Evolutionary conservation across 2,329 filamentous ascomycete genomes (phyloP).

Genomic region (Plenodomus lindquistii): DNA sequence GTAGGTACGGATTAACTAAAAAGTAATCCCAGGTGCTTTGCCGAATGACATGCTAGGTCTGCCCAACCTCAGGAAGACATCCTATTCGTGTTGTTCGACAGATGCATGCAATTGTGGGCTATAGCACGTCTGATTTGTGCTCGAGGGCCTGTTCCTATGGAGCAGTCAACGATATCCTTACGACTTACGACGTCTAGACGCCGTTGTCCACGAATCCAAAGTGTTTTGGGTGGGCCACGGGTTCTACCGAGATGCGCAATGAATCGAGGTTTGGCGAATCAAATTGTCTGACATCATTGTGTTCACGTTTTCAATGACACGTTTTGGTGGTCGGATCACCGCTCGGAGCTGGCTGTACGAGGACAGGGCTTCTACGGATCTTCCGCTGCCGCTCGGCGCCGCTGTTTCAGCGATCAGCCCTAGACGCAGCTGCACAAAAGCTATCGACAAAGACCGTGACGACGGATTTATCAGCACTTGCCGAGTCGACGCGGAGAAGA

Average conservation of each 20-base stretch:
- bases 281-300: slow-evolving; percentile 7
- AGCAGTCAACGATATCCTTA: background rate
- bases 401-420: slow-evolving; percentile 21
- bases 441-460: slow-evolving; percentile 21
- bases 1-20: slow-evolving; percentile 19
- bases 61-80: background rate
- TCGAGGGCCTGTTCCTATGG: background rate
- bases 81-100: background rate
- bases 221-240: background rate
- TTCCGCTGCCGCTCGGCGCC: slow-evolving; percentile 15
- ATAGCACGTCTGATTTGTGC: background rate
- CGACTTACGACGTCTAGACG: background rate
- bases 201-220: background rate
- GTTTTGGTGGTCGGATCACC: slow-evolving; percentile 10
- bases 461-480: slow-evolving; percentile 16
- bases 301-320: slow-evolving; percentile 13
- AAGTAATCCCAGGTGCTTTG: slow-evolving; percentile 5
- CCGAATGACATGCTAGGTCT: background rate
- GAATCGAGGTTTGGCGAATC: slow-evolving; percentile 8
- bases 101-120: background rate
- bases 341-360: slow-evolving; percentile 8
- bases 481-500: slow-evolving; percentile 2
- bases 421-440: slow-evolving; percentile 1
- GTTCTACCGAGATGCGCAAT: background rate
- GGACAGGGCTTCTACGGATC: slow-evolving; percentile 12